Evolutionary conservation across 2,329 filamentous ascomycete species (phyloP).

Genomic region (Aspergillus aculeatinus): DNA sequence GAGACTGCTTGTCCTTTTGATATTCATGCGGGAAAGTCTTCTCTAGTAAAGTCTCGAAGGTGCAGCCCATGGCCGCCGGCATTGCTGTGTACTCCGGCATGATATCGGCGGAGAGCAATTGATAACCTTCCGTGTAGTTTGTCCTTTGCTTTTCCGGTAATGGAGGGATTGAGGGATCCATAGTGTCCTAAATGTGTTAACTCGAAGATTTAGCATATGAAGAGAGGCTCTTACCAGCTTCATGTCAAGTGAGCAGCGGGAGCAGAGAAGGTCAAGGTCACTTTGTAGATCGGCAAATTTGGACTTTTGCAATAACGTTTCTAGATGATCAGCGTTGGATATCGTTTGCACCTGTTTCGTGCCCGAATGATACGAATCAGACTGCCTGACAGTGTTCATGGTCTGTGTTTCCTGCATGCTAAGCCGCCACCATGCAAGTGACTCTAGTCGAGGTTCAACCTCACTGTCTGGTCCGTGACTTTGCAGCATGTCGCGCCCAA

Average conservation of each 20-base stretch:
- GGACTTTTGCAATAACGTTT: slow-evolving; percentile 28
- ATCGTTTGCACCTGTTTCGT: slow-evolving; percentile 1
- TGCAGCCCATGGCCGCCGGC: slow-evolving; percentile 34
- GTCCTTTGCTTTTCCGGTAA: slow-evolving; percentile 54
- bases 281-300: slow-evolving; percentile 37
- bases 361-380: background rate
- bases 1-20: slow-evolving; percentile 13
- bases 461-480: slow-evolving; percentile 49
- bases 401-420: slow-evolving; percentile 60
- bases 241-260: slow-evolving; percentile 26
- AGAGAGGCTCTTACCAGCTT: slow-evolving; percentile 27
- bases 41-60: slow-evolving; percentile 30
- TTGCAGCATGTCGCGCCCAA: slow-evolving; percentile 61
- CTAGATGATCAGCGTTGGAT: slow-evolving; percentile 26
- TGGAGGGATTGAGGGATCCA: slow-evolving; percentile 65
- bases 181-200: slow-evolving; percentile 42
- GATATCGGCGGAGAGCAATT: slow-evolving; percentile 54
- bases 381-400: slow-evolving; percentile 31
- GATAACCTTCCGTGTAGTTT: slow-evolving; percentile 56
- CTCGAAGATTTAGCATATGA: background rate
- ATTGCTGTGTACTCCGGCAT: slow-evolving; percentile 46
- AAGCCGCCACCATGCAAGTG: slow-evolving; percentile 67
- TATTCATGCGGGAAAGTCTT: slow-evolving; percentile 23
- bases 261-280: slow-evolving; percentile 37
- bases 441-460: slow-evolving; percentile 63